Evolutionary conservation across 2,329 filamentous ascomycete genomes (phyloP), one percentile per base, ranked within the genome.

Genomic region (Rugonectria rugulosa): DNA sequence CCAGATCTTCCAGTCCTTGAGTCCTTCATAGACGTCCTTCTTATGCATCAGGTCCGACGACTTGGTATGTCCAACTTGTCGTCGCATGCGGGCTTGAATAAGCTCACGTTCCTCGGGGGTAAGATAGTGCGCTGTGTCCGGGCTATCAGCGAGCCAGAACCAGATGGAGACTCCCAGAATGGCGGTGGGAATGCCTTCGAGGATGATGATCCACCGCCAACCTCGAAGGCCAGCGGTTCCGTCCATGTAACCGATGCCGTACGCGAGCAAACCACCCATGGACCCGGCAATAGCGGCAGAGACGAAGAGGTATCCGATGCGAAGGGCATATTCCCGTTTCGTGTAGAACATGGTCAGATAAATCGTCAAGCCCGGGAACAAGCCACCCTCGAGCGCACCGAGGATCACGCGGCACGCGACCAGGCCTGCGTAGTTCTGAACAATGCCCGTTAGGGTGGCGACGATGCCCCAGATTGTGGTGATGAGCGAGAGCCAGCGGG

Each of bases 1-100:
- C 73, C 81, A 88, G 24, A 85, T 87, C 82, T 86, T 88, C 65
- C 65, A 68, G 63, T 89, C 87, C 49, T 78, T 79, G 15, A 86
- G 76, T 1, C 81, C 84, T 11, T 79, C 80, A 52, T 76, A 77
- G 6, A 86, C 83, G 62, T 88, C 86, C 3, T 76, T 72, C 77
- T 83, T 85, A 31, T 71, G 66, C 65, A 71, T 69, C 32, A 62
- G 55, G 23, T 65, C 61, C 0, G 64, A 67, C 0, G 68, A 68
- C 12, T 64, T 67, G 1, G 69, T 70, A 15, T 68, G 65, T 1
- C 68, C 68, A 5, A 70, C 58, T 40, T 71, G 68, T 8, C 64
- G 63, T 1, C 68, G 65, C 65, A 69, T 67, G 6, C 70, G 60
- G 4, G 62, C 44, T 15, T 66, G 59, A 37, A 72, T 70, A 5